A percentile compares a stretch with the other conserved stretches of the same genome.
Evolutionary conservation across 208 protist species (phyloP).

Genomic region (Wallacemonas sp.): DNA sequence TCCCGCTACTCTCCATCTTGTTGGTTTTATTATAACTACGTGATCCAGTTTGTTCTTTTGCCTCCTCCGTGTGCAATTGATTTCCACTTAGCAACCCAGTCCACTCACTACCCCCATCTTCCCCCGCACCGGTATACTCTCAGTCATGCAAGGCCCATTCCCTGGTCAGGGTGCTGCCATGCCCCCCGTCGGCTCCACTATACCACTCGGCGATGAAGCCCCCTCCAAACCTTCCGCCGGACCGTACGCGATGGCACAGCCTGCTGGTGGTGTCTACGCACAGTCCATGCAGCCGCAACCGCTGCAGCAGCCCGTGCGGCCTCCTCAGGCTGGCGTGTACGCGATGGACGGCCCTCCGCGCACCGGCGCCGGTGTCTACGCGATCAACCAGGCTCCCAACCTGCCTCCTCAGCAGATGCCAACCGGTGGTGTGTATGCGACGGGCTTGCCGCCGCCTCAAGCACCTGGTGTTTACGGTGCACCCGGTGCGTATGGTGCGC

Average conservation of each 20-base stretch:
- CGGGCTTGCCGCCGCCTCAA: background rate
- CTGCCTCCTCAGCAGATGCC: no score
- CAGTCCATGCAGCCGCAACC: background rate
- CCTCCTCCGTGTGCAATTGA: no score
- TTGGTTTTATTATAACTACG: no score
- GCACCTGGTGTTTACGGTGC: background rate
- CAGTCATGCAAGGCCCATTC: background rate
- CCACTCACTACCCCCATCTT: no score
- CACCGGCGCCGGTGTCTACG: background rate
- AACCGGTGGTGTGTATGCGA: background rate
- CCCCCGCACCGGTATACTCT: no score
- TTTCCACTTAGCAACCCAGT: no score
- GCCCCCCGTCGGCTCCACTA: background rate
- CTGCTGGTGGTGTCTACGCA: background rate
- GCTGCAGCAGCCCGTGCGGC: background rate
- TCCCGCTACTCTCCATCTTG: no score
- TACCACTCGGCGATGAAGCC: background rate
- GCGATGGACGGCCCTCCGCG: background rate
- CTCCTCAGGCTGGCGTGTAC: background rate
- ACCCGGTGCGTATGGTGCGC: no score
- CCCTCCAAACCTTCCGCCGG: no score
- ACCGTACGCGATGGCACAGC: no score
- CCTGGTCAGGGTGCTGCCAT: background rate
- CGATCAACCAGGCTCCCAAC: background rate
- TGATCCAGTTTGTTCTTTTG: no score